These are phyloP conservation scores for Termitomyces sp. DNA, from an alignment of 768 basidiomycete genomes.

Conservation along the genomic window DNA sequence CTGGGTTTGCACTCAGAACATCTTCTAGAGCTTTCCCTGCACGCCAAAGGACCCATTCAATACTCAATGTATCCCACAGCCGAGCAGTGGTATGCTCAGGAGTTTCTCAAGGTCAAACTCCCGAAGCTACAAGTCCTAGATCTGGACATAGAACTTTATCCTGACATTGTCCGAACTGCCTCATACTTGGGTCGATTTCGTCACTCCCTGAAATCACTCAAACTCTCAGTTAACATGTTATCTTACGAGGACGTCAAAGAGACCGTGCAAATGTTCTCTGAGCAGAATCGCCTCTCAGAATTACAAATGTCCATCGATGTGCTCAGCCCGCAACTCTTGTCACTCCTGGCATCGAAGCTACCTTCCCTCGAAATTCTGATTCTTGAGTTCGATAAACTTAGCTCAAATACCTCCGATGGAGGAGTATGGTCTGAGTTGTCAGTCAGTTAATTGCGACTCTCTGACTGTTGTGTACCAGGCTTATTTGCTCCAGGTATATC, in stretches of 20 bases:
- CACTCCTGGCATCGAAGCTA: constrained; percentile 4
- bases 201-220: constrained; percentile 2
- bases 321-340: constrained; percentile 5
- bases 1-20: constrained; percentile 16
- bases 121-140: constrained; percentile 1
- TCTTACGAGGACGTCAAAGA: constrained; percentile 1
- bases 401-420: neutral
- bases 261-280: neutral
- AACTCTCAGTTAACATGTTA: neutral
- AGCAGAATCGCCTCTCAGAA: neutral
- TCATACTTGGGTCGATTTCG: constrained; percentile 4
- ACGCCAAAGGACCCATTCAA: neutral
- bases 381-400: constrained; percentile 3
- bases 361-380: constrained; percentile 1
- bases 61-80: neutral
- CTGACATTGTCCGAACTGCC: neutral
- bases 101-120: constrained; percentile 1
- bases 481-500: neutral
- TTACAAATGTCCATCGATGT: neutral
- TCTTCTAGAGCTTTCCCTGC: constrained; percentile 14
- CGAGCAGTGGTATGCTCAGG: constrained; percentile 8
- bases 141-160: constrained; percentile 3
- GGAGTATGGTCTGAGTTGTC: neutral
- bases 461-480: neutral
- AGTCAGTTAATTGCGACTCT: neutral